Base-by-base conservation (phyloP, 768 basidiomycete species). In the Mycena albidolilacea region DNA sequence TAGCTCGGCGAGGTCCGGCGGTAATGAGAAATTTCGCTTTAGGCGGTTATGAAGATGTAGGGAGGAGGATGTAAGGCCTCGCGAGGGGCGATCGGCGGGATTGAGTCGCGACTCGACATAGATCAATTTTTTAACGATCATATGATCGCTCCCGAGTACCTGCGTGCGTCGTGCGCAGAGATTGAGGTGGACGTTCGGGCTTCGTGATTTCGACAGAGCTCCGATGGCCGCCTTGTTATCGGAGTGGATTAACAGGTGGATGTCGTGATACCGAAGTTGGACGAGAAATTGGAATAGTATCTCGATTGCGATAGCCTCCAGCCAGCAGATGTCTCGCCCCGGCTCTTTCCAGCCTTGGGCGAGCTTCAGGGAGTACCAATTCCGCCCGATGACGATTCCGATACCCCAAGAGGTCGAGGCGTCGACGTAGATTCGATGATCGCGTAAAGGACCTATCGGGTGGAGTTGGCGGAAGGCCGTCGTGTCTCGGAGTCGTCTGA, bases 281-380 rank as follows among this genome's bases (percentile, higher is more conserved):
- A 58, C 66, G 2, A 77, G 63, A 7, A 77, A 30, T 7, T 35
- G n/a, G 17, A 60, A 17, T 23, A 66, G 19, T 5, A 71, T 17
- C 19, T 65, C 63, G 37, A 66, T 64, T 0, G 72, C 79, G 0
- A 79, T 54, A 0, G 71, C 61, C 48, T 79, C 78, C 4, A 77
- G 75, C 81, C 81, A 81, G n/a, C 80, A 77, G 17, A 81, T 81
- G 69, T 77, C 74, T 11, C 67, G 48, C 0, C 67, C 74, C 0
- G 52, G 60, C 8, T 11, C 37, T 11, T 75, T 73, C 79, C 80
- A 80, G 35, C 57, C 67, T 1, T n/a, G 1, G 0, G 1, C 10
- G 0, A 77, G 65, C 15, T 62, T 44, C 43, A 72, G 76, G 4
- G 75, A 76, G 19, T 69, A 69, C 79, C 79, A 82, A 0, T 21